Base-by-base conservation (phyloP, 2,329 filamentous ascomycete species). In the Pseudogymnoascus sp. region DNA sequence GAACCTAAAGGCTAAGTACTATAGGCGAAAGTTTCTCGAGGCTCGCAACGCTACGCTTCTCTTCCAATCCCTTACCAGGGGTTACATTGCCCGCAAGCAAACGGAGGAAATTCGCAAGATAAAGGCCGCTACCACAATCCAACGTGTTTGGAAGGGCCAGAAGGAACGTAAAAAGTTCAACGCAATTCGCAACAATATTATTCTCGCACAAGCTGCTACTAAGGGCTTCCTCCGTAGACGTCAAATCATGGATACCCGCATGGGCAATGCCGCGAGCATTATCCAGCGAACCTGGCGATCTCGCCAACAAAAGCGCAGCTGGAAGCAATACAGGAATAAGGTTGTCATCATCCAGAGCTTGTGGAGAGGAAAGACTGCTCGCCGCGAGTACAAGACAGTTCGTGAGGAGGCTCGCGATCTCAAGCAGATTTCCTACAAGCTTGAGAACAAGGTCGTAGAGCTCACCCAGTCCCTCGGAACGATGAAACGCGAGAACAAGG, bases 401-500 rank as follows among this genome's bases (percentile, higher is more conserved):
- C 91, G 95, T 69, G 93, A 97, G 77, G 95, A 99, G 78, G 95
- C 95, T 68, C 90, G 95, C 73, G 96, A 99, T 80, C 85, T 99
- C 75, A 97, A 97, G 82, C 93, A 97, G 77, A 99, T 99, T 70
- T 97, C 95, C 2, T 99, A 99, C 82, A 97, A 96, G 81, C 81
- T 99, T 71, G 95, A 99, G 77, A 97, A 99, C 84, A 99, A 99
- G 86, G 95, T 99, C 67, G 91, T 99, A 67, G 95, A 99, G 79
- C 84, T 99, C 72, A 99, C 95, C 1, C 95, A 99, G 76, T 91
- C 89, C 60, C 78, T 99, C 70, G 93, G 95, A 68, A 88, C 91
- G 8, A 89, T 96, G 83, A 96, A 96, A 80, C 85, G 88, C 67
- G 91, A 96, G 78, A 99, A 99, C 84, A 97, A 96, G 81, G 84